These are phyloP conservation scores for Aquilaria sinensis DNA, from an alignment of 345 rosid genomes.

Conservation along the genomic window DNA sequence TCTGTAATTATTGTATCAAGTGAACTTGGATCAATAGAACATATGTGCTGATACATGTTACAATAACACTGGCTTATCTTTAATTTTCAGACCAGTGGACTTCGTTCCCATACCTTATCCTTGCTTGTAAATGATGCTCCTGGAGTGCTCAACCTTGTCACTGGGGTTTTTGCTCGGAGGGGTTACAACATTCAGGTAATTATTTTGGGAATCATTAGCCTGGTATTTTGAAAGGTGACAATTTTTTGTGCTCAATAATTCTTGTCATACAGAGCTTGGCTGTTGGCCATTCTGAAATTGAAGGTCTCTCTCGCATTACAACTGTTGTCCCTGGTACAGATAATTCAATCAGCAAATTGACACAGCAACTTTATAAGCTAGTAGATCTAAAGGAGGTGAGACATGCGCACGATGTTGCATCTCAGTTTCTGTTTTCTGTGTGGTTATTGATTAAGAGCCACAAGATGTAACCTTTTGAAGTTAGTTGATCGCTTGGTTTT, in stretches of 20 bases:
- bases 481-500: too few species aligned
- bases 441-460: too few species aligned
- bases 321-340: slow-evolving; percentile 64
- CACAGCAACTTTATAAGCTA: slow-evolving; percentile 57
- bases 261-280: slow-evolving; percentile 52
- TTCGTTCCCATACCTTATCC: slow-evolving; percentile 60
- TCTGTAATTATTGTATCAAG: neutral
- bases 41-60: neutral
- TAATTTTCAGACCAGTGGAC: slow-evolving; percentile 49
- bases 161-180: slow-evolving; percentile 71
- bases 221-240: too few species aligned
- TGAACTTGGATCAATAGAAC: neutral
- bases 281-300: slow-evolving; percentile 56
- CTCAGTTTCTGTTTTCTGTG: too few species aligned
- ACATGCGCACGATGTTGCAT: neutral
- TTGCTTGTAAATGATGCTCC: slow-evolving; percentile 54
- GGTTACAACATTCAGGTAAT: slow-evolving; percentile 70
- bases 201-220: neutral
- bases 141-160: slow-evolving; percentile 64
- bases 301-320: slow-evolving; percentile 60
- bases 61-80: too few species aligned
- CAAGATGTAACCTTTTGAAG: too few species aligned
- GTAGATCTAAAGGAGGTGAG: slow-evolving; percentile 61
- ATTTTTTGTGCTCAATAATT: slow-evolving; percentile 2
- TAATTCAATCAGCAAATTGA: slow-evolving; percentile 58